Percentiles rank a stretch among this genome's conserved stretches.
These are phyloP conservation scores for Spizellomyces sp. DNA, from an alignment of 192 early-diverging fungal genomes.

Conservation along the genomic window DNA sequence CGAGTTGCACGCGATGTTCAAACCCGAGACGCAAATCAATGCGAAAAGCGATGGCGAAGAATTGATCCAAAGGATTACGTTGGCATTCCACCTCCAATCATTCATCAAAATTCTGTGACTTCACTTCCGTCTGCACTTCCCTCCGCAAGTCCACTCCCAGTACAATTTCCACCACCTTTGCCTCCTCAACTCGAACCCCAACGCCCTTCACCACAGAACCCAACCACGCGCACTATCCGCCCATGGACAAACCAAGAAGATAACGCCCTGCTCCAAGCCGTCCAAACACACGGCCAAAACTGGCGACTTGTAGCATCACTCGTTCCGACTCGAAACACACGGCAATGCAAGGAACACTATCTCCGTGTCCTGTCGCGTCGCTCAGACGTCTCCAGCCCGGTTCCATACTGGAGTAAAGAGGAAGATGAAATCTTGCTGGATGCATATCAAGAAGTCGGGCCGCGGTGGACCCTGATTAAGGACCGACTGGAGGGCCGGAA, in stretches of 20 bases:
- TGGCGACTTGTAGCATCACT: constrained; percentile 17
- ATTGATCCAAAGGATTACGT: neutral
- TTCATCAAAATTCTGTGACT: neutral
- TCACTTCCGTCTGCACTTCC: neutral
- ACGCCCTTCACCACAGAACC: neutral
- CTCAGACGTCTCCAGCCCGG: neutral
- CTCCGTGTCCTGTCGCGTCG: constrained; percentile 21
- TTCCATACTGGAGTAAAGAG: neutral
- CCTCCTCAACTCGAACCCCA: neutral
- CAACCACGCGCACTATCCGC: constrained; percentile 16
- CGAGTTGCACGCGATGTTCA: neutral
- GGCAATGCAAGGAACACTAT: constrained; percentile 33
- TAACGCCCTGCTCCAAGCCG: constrained; percentile 12
- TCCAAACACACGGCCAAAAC: constrained; percentile 7
- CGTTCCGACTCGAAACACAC: constrained; percentile 22
- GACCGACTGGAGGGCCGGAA: no score
- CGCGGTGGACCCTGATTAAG: neutral
- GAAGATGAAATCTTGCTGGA: neutral
- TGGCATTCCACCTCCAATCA: neutral
- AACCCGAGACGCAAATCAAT: constrained; percentile 1
- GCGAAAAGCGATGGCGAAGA: neutral
- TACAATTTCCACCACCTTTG: neutral
- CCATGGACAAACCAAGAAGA: constrained; percentile 31
- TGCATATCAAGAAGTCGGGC: neutral
- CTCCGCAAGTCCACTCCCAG: neutral